Evolutionary conservation across 768 basidiomycete species (phyloP), one percentile per base, ranked within the genome.

Genomic region (Scleroderma bovista): DNA sequence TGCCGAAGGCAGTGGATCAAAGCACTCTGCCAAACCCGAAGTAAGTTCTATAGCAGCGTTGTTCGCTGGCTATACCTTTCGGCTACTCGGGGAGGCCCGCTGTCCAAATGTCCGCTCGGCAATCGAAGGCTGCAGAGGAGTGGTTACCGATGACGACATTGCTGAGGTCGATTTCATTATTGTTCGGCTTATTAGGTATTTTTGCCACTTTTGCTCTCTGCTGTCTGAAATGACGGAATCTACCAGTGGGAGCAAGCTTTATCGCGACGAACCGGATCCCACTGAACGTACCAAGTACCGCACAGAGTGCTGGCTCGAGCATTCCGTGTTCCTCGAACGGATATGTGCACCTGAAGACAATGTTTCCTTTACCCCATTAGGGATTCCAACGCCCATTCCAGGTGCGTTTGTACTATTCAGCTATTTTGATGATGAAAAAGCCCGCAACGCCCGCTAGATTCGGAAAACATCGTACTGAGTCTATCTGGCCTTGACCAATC

Each of bases 251-350:
- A 87, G 84, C 56, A 80, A 80, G 53, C 54, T 87, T n/a, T 88
- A 75, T 55, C 69, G 66, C 3, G 74, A 77, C 29, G 86, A 88
- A 60, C 60, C 65, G 6, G 80, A 83, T 47, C 65, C 69, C 7
- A 11, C 32, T 1, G 58, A 73, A 54, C 74, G 78, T 41, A 48
- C 56, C 3, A 84, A 81, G 56, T 90, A 83, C 59, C 79, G 93
- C 39, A 95, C 93, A 0, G 93, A 96, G 65, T 94, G 90, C 62
- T 97, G 93, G 93, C 73, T 97, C 1, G 93, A 97, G 64, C 79
- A 79, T 39, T 95, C 89, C 58, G 76, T 92, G 13, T 84, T 79
- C 47, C 81, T 84, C 50, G 85, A 88, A 40, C 75, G 78, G n/a
- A 68, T 95, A 45, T 84, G 86, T 59, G 63, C 69, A 16, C 72